Conservation (phyloP, 2,329 filamentous ascomycete species). For the Trichophyton verrucosum region DNA sequence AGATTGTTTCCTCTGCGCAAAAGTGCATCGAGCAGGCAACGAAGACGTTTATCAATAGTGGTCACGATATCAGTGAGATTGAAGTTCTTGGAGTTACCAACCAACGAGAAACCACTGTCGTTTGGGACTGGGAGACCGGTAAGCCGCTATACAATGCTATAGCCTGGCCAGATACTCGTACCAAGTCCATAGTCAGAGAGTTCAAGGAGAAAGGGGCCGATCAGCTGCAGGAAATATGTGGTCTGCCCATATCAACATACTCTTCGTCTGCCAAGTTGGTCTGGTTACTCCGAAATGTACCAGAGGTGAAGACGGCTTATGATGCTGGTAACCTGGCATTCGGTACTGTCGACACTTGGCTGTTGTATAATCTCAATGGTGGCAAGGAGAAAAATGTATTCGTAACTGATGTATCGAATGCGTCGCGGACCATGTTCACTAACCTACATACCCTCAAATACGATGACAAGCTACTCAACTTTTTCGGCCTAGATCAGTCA, state of each 20-base stretch:
- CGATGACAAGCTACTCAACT: constrained; percentile 61
- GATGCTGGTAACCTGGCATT: constrained; percentile 65
- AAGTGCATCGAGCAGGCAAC: constrained; percentile 67
- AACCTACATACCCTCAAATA: constrained; percentile 71
- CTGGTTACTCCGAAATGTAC: constrained; percentile 65
- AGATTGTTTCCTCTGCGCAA: constrained; percentile 62
- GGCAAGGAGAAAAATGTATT: constrained; percentile 50
- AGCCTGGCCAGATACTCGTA: constrained; percentile 82
- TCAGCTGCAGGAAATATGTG: constrained; percentile 57
- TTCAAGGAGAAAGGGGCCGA: constrained; percentile 59
- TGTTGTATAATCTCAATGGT: constrained; percentile 70
- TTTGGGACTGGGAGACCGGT: constrained; percentile 72
- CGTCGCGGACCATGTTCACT: constrained; percentile 90
- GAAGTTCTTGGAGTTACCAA: constrained; percentile 75
- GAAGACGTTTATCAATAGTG: constrained; percentile 56
- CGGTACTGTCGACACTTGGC: constrained; percentile 79
- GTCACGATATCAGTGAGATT: constrained; percentile 56
- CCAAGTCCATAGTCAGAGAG: constrained; percentile 61
- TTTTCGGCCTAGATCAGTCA: constrained; percentile 60
- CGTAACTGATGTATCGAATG: constrained; percentile 79
- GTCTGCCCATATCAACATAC: constrained; percentile 76
- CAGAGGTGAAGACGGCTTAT: constrained; percentile 60
- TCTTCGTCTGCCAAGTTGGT: constrained; percentile 73
- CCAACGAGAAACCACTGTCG: constrained; percentile 76
- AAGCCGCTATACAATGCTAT: constrained; percentile 73